Evolutionary conservation across 345 rosid species (phyloP), one percentile per base, ranked within the genome.

Genomic region (Hibiscus syriacus): DNA sequence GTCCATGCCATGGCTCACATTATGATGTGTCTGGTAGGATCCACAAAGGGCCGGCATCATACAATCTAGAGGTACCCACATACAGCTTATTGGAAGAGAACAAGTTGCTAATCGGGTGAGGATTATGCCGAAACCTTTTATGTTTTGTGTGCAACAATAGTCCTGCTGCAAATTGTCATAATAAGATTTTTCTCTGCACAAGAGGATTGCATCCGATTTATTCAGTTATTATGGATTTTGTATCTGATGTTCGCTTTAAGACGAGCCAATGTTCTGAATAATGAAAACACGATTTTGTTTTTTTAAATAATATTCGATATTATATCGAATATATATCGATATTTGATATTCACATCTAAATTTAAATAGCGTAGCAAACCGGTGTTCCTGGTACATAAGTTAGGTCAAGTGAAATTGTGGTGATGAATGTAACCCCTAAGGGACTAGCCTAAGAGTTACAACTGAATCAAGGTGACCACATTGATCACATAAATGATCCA

Each of bases 1-100:
- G 86, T 77, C 89, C 86, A 1, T 84, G 89, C 75, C 89, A 84
- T 50, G 89, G 89, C 3, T 84, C 89, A 2, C 89, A 84, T 58
- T 84, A 84, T 62, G 89, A 84, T 75, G 81, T 85, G 38, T 85
- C 89, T 34, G 89, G 87, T 25, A 79, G 90, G 77, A 81, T 85
- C 54, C 85, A 87, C 58, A 85, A 85, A 74, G 87, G 87, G 5
- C 90, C 90, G 4, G 90, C 90, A 11, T 87, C 90, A 1, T 81
- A 64, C 73, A 85, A 85, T 55, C 74, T 85, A 74, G 90, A 85
- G 79, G 84, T 85, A 50, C 90, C 90, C 29, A 79, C 83, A 16
- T 85, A 85, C 73, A 79, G 73, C 78, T 85, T 85, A 77, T n/a
- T 83, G 82, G 85, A 81, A 0, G 87, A 85, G 58, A 81, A 83